These are phyloP conservation scores for Yueomyces sp. DNA, from an alignment of 805 yeast species.

Conservation along the genomic window DNA sequence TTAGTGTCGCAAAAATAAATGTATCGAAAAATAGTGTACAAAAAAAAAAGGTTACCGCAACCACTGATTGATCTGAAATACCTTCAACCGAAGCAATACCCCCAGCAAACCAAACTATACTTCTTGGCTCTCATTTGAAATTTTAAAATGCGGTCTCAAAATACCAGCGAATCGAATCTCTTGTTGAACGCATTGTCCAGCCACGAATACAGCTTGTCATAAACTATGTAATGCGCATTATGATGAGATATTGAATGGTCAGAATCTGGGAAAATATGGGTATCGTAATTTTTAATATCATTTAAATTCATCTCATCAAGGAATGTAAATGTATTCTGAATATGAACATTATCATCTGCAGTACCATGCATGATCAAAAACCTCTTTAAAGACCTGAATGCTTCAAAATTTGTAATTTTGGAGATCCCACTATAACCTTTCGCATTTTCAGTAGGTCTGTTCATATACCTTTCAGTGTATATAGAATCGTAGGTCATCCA, in stretches of 20 bases:
- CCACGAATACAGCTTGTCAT: conserved; percentile 63
- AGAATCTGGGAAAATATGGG: conserved; percentile 85
- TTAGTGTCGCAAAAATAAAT: no score
- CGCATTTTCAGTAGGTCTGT: conserved; percentile 34
- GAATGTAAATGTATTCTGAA: conserved; percentile 52
- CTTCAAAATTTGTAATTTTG: conserved; percentile 27
- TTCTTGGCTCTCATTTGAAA: no score
- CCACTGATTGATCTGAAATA: no score
- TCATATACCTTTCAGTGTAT: conserved; percentile 71
- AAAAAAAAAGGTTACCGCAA: no score
- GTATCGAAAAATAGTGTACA: no score
- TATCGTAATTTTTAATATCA: conserved; percentile 62
- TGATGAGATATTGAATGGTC: conserved; percentile 74
- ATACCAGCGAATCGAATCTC: conserved; percentile 10
- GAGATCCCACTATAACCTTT: conserved; percentile 37
- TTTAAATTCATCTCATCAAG: conserved; percentile 42
- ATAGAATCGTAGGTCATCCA: conserved; percentile 68
- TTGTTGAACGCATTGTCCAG: conserved; percentile 42
- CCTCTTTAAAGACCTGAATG: conserved; percentile 36
- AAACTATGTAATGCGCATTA: conserved; percentile 65
- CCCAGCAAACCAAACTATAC: no score
- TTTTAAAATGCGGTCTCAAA: not conserved
- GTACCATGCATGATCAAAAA: conserved; percentile 71
- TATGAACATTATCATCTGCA: conserved; percentile 75
- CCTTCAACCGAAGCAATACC: no score